Base-by-base conservation (phyloP, 1,284 basidiomycete genomes). In the Trametes polyzona region DNA sequence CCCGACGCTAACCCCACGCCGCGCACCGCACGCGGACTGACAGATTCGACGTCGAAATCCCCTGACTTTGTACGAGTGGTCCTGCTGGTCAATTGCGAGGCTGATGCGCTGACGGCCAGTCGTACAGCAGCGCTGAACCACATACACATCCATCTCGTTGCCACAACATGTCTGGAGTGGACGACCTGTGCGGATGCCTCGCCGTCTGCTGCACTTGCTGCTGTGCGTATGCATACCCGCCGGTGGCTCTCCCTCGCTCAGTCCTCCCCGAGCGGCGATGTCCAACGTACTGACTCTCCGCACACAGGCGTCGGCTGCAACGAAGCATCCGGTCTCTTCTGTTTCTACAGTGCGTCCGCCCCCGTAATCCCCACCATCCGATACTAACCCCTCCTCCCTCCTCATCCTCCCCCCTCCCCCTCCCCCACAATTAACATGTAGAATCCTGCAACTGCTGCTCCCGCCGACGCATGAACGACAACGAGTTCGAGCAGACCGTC, bases 401-500 rank as follows among this genome's bases (percentile, higher is more conserved):
- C 9, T 19, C 11, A 3, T n/a, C 8, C 11, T n/a, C 26, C 33
- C 29, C 27, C 21, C 19, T 21, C 26, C 10, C 16, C 11, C 29
- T 27, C 7, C 17, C n/a, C 16, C 41, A 1, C 19, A 9, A 29
- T 17, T 16, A 23, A 21, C 36, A n/a, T n/a, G 1, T 43, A 46
- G 55, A 19, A 16, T 40, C 43, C 1, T 63, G 61, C 56, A 48
- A 48, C 37, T 63, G 61, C 58, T 37, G 53, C 53, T 21, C 40
- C 12, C 53, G 55, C 26, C 55, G 56, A 42, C 36, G 39, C 19
- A 63, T 59, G 58, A 27, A 44, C 56, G 61, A 63, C 55, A 42
- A 42, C 50, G 61, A 59, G 24, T 63, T 63, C 36, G 61, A 63
- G 50, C 58, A 56, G 50, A 58, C 58, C 36, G 61, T 63, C 56